Evolutionary conservation across 2,329 filamentous ascomycete species (phyloP), one percentile per base, ranked within the genome.

Genomic region (Pseudonectria buxi): DNA sequence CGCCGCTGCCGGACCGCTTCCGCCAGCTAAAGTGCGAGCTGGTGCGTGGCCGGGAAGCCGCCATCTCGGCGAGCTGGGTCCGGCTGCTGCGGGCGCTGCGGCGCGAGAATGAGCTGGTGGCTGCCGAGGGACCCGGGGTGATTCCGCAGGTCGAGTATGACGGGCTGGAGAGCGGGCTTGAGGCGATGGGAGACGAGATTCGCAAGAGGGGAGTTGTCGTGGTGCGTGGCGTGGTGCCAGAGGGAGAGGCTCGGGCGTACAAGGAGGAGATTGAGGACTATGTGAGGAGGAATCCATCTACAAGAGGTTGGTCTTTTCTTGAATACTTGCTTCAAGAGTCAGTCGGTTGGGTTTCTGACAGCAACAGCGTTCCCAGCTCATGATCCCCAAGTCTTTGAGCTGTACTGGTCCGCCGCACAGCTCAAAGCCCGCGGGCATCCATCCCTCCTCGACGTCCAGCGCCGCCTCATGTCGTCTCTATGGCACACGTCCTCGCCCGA

Each of bases 341-440:
- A 13, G 5, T 11, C 14, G 14, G 5, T 14, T 18, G 30, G 14
- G 9, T 9, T 3, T 26, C 22, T 27, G 16, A 40, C 26, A 18
- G 2, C 7, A 0, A 3, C 26, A 72, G 82, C 77, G 3, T 88
- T 85, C 43, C 84, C 82, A 0, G 58, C 70, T 0, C 63, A 81
- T 30, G 69, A 79, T 28, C 82, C 81, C 0, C 78, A 83, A 29
- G 82, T 88, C 6, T 86, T 76, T 50, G 83, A 87, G 55, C 64
- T 88, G 2, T 88, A 87, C 60, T 87, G 83, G 83, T 82, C 81
- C 0, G 67, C 69, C 2, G 66, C 80, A 2, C 84, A 89, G 54
- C 64, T 83, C 28, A 70, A 73, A 44, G 83, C 81, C 4, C 72
- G 84, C n/a, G 62, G 71, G 0, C 79, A 88, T 51, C 73, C 78